Base-by-base conservation (phyloP, 2,329 filamentous ascomycete species). In the Neofusicoccum ribis region DNA sequence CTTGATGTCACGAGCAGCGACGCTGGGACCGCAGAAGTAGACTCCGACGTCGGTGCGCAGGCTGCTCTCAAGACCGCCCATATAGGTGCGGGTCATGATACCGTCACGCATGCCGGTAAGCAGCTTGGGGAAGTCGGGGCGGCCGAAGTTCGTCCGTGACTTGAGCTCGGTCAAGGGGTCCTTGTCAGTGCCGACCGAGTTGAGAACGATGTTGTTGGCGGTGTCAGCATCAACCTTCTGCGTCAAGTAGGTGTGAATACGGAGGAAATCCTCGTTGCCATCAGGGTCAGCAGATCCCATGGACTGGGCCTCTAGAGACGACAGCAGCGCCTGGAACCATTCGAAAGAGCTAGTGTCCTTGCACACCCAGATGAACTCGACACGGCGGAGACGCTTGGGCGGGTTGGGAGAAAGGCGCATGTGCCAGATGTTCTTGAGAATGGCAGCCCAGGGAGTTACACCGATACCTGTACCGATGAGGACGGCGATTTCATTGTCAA, bases 351-450 rank as follows among this genome's bases (percentile, higher is more conserved):
- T 91, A 0, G 93, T 97, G 74, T 97, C 93, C 78, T 91, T 95
- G 85, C 94, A 97, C 60, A 98, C 90, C 95, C 95, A 99, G 82
- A 99, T 96, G 80, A 99, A 99, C 78, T 99, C 95, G 37, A 99
- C 94, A 77, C 95, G 90, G 66, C 93, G 91, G 52, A 99, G 89
- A 74, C 94, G 91, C 58, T 87, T 88, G 1, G 94, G 93, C 27
- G 93, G 92, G 81, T 97, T 95, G 7, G 94, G 93, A 15, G 89
- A 88, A 69, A 95, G 90, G 68, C 95, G 92, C 73, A 96, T 85
- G 78, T 99, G 94, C 92, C 93, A 99, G 79, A 99, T 98, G 78
- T 97, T 97, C 83, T 99, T 99, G 69, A 95, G 84, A 70, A 95
- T 94, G 2, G 90, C 85, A 1, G 91, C 91, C 91, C 91, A 95